A percentile compares a stretch with the other conserved stretches of the same genome.
Conservation (phyloP, 768 basidiomycete genomes). For the Sarcodon aspratus region DNA sequence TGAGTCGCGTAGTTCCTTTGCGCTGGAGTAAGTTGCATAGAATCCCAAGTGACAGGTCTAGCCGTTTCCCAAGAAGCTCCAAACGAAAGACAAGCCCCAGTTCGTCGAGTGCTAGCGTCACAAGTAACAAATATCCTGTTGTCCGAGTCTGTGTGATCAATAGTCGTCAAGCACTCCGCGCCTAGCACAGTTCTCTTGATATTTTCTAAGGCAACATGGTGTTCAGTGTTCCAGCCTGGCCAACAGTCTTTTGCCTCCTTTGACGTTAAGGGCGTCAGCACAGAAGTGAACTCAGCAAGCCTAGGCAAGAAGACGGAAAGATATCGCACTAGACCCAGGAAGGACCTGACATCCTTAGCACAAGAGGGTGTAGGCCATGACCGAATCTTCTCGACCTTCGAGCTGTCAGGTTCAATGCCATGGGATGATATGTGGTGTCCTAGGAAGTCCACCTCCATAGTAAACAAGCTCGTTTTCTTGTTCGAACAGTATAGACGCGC, state of each 20-base stretch:
- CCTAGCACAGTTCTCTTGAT: constrained; percentile 19
- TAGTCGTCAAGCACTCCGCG: constrained; percentile 16
- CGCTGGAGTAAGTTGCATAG: constrained; percentile 15
- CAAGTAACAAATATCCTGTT: constrained; percentile 23
- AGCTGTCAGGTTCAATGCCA: constrained; percentile 18
- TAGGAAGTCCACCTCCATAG: constrained; percentile 17
- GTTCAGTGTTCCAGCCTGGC: constrained; percentile 16
- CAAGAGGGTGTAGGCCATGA: constrained; percentile 20
- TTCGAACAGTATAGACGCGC: constrained; percentile 15
- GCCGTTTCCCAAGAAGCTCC: constrained; percentile 19
- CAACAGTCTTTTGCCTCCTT: constrained; percentile 16
- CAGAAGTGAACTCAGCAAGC: constrained; percentile 8
- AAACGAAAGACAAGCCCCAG: constrained; percentile 20
- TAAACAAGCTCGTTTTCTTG: constrained; percentile 18
- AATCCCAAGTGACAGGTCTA: constrained; percentile 23
- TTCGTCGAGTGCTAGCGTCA: constrained; percentile 18
- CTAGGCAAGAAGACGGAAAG: constrained; percentile 10
- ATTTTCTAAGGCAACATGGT: constrained; percentile 24
- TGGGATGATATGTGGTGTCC: constrained; percentile 19
- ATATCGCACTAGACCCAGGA: constrained; percentile 12
- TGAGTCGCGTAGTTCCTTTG: constrained; percentile 26
- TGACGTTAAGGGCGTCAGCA: constrained; percentile 12
- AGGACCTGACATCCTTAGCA: constrained; percentile 7
- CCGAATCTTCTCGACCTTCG: constrained; percentile 16
- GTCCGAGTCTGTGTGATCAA: constrained; percentile 20